Evolutionary conservation across 306 rosid genomes (phyloP), one percentile per base, ranked within the genome.

Genomic region (Ochetophila trinervis): DNA sequence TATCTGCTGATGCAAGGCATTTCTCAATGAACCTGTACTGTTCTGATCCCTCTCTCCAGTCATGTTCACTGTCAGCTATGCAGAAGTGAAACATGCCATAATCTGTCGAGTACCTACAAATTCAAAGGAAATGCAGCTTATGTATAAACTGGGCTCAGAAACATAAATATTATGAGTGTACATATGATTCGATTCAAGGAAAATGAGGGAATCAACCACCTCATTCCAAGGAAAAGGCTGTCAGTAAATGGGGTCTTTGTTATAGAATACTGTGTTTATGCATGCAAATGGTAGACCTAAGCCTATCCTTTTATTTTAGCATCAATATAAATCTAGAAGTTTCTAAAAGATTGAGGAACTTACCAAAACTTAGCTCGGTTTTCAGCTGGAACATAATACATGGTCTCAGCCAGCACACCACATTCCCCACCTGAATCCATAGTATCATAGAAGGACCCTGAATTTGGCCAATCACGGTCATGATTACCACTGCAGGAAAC

Each of bases 311-410:
- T 27, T 27, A 27, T 27, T 27, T 27, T 27, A 27, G 32, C 32
- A 27, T 27, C 4, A 27, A 27, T 27, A 27, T 27, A 27, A 27
- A 27, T 27, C 32, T 27, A 27, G 32, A 27, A 27, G 32, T 27
- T 27, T 27, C 32, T 27, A 27, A 59, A 59, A 60, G 6, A 72
- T 49, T 5, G 27, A 30, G 53, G 14, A 14, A 63, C 30, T 59
- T 82, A 89, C 98, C 95, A 89, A 78, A 92, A 92, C 53, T 89
- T 89, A 34, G 91, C 95, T 84, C 95, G 79, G 74, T 89, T 89
- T 70, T 91, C 92, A 11, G 96, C 93, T 66, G 98, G 98, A 79
- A 83, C 87, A 68, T 82, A 89, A 69, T 78, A 92, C 95, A 92
- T 87, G 77, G 90, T 89, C 80, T 89, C 85, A 32, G 96, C 87